A percentile compares a stretch with the other conserved stretches of the same genome.
Evolutionary conservation across 73 alveolate genomes (phyloP).

Genomic region (Paramecium tetraurelia): DNA sequence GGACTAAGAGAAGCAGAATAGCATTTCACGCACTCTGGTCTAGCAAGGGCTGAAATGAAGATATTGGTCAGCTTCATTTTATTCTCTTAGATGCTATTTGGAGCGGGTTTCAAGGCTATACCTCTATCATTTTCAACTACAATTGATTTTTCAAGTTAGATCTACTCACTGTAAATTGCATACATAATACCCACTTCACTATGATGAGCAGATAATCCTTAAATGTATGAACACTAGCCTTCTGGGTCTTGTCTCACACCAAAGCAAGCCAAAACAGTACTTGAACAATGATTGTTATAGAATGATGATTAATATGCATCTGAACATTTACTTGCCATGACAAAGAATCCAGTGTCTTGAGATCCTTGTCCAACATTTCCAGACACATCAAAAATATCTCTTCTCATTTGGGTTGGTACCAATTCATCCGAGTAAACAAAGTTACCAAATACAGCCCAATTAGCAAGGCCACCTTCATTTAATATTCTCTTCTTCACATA

Average conservation of each 20-base stretch:
- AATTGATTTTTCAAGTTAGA: background rate
- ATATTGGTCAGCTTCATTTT: background rate
- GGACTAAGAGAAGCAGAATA: background rate
- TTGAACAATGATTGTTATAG: background rate
- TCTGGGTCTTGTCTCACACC: background rate
- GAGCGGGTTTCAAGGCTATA: background rate
- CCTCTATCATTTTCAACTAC: conserved; percentile 21
- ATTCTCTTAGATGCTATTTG: background rate
- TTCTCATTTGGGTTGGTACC: background rate
- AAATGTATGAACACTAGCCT: background rate
- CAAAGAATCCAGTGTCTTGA: conserved; percentile 9
- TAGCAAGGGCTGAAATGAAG: conserved; percentile 4
- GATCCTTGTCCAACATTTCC: background rate
- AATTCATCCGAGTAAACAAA: background rate
- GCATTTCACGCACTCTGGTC: conserved; percentile 10
- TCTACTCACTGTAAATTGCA: background rate
- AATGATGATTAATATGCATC: background rate
- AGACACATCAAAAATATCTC: background rate
- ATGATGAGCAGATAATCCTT: background rate
- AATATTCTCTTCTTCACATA: background rate
- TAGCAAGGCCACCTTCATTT: background rate
- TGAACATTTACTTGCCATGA: background rate
- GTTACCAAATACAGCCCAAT: conserved; percentile 8
- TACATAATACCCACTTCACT: background rate
- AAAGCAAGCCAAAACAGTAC: background rate